Conservation (phyloP, 495 filamentous ascomycete genomes). For the Geoglossum glabrum region DNA sequence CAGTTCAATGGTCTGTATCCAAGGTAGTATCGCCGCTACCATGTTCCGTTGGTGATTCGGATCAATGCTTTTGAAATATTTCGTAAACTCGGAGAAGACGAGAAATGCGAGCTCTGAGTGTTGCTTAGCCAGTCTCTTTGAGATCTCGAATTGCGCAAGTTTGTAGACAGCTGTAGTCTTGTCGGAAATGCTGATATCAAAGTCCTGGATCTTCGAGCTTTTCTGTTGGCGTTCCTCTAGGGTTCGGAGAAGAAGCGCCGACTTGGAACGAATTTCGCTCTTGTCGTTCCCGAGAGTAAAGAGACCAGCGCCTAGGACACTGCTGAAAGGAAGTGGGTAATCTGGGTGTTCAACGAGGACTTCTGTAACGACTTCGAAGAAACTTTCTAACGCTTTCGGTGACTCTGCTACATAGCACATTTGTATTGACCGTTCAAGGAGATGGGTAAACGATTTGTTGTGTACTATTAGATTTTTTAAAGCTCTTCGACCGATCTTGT, state of each 20-base stretch:
- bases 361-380: slow-evolving; percentile 80
- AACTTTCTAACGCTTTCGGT: slow-evolving; percentile 76
- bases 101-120: slow-evolving; percentile 78
- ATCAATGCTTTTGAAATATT: slow-evolving; percentile 70
- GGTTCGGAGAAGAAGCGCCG: slow-evolving; percentile 60
- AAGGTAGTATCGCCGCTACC: slow-evolving; percentile 82
- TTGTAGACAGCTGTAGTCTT: slow-evolving; percentile 98
- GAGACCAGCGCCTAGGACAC: slow-evolving; percentile 64
- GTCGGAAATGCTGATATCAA: slow-evolving; percentile 94
- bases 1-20: slow-evolving; percentile 87
- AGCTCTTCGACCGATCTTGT: slow-evolving; percentile 76
- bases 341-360: slow-evolving; percentile 63
- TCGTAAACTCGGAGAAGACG: slow-evolving; percentile 83
- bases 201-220: slow-evolving; percentile 81
- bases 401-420: slow-evolving; percentile 65
- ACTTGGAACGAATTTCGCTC: slow-evolving; percentile 70
- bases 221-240: slow-evolving; percentile 71
- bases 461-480: slow-evolving; percentile 80
- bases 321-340: slow-evolving; percentile 76
- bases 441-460: slow-evolving; percentile 64
- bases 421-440: slow-evolving; percentile 71
- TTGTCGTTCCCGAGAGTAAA: slow-evolving; percentile 84
- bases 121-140: slow-evolving; percentile 69
- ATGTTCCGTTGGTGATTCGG: slow-evolving; percentile 76
- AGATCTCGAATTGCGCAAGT: slow-evolving; percentile 88